A percentile compares a stretch with the other conserved stretches of the same genome.
Conservation (phyloP, 768 basidiomycete species). For the Pleurotus eryngii region DNA sequence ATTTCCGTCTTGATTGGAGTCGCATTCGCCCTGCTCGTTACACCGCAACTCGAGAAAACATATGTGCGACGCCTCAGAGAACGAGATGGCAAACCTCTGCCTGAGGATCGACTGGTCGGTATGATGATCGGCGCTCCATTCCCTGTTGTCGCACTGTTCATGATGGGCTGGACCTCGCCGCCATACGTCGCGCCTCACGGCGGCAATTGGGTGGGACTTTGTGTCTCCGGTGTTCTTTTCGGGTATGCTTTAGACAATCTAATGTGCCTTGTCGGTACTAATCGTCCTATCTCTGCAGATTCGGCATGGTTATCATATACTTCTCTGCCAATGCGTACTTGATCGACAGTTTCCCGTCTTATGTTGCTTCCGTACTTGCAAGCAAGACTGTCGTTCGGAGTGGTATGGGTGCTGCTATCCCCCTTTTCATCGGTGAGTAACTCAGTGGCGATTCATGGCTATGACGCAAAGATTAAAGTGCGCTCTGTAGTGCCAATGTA, state of each 20-base stretch:
- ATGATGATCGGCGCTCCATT: slow-evolving; percentile 36
- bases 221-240: slow-evolving; percentile 32
- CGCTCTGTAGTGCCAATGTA: slow-evolving; percentile 33
- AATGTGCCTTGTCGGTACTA: no score
- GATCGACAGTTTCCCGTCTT: slow-evolving; percentile 36
- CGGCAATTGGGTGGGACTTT: slow-evolving; percentile 34
- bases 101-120: slow-evolving; percentile 36
- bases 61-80: slow-evolving; percentile 28
- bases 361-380: slow-evolving; percentile 36
- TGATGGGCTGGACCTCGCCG: slow-evolving; percentile 41
- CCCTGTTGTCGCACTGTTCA: slow-evolving; percentile 29
- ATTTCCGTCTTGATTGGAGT: slow-evolving; percentile 37
- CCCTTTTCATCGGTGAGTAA: slow-evolving; percentile 28
- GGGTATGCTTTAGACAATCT: slow-evolving; percentile 22
- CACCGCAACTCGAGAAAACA: slow-evolving; percentile 29
- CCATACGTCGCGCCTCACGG: slow-evolving; percentile 28
- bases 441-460: no score
- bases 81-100: slow-evolving; percentile 35
- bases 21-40: slow-evolving; percentile 27
- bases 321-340: slow-evolving; percentile 37
- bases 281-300: neutral
- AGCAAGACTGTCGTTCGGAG: slow-evolving; percentile 34
- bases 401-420: slow-evolving; percentile 28
- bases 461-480: slow-evolving; percentile 12
- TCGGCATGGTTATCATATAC: slow-evolving; percentile 32